Evolutionary conservation across 2,329 filamentous ascomycete genomes (phyloP).

Genomic region (Pseudopyricularia javanii): DNA sequence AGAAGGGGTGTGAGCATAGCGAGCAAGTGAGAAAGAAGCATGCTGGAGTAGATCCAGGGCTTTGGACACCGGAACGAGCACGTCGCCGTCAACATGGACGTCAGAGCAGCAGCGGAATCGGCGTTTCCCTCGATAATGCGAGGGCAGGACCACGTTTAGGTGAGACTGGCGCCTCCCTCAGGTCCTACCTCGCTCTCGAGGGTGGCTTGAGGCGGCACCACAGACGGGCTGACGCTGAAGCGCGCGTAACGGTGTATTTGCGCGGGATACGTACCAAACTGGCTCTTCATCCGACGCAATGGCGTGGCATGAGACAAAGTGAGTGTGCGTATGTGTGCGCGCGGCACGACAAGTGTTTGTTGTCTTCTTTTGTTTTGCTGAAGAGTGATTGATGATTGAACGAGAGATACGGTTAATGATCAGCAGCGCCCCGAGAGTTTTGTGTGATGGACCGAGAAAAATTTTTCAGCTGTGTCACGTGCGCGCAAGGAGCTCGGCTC

Average conservation of each 20-base stretch:
- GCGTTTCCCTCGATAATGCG: background rate
- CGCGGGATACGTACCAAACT: too few relatives aligned
- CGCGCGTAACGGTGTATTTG: background rate
- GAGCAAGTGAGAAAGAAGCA: background rate
- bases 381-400: background rate
- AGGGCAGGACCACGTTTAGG: background rate
- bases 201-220: background rate
- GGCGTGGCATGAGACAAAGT: background rate
- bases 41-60: too few relatives aligned
- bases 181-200: background rate
- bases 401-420: background rate
- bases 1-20: conserved; percentile 5
- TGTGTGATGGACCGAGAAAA: background rate
- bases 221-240: background rate
- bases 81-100: background rate
- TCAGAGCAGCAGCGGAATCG: background rate
- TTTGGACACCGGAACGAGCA: background rate
- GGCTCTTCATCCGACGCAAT: background rate
- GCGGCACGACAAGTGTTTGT: background rate
- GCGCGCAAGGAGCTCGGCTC: background rate
- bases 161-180: background rate
- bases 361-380: too few relatives aligned
- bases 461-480: background rate
- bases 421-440: background rate
- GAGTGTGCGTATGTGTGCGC: background rate